Base-by-base conservation (phyloP, 345 rosid genomes). In the Reutealis trisperma region DNA sequence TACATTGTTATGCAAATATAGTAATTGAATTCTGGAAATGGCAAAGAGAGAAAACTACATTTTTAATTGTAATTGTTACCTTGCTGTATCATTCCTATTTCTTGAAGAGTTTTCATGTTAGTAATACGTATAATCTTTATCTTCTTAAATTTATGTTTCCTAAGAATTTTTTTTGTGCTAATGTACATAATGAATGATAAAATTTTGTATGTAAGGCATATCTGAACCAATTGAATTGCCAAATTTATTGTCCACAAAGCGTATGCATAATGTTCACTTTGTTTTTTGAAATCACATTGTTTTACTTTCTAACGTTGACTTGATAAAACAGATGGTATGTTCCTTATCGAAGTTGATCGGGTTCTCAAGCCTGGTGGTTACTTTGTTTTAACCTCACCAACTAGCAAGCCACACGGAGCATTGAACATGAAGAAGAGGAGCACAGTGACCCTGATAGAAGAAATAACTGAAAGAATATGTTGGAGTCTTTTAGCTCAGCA, bases 401-500 rank as follows among this genome's bases (percentile, higher is more conserved):
- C 89, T 25, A 90, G 83, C 79, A 91, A 86, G 80, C 84, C 89
- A 61, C 88, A 80, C 14, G 93, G 93, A 77, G 84, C 84, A 54
- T 63, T 73, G 2, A 84, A 75, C 55, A 74, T 60, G 9, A 96
- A 88, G 89, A 92, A 85, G 83, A 84, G 88, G 67, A 85, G 85
- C 80, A 82, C 83, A 72, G 72, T 85, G 77, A 82, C 86, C 61
- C 90, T 89, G 18, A 80, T 90, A 70, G 89, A 90, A 80, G 92
- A 88, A 68, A 86, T 88, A 75, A 82, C 92, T 41, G 92, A 88
- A 70, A 87, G 87, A 80, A 87, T 96, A 24, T 94, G 98, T 62
- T 96, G 99, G 99, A 90, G 85, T 82, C 86, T 90, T 54, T 84
- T 88, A 73, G 92, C 94, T 82, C 99, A 96, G 92, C 99, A 92